Evolutionary conservation across 106 monocot genomes (phyloP), one percentile per base, ranked within the genome.

Genomic region (Apostasia ramifera): DNA sequence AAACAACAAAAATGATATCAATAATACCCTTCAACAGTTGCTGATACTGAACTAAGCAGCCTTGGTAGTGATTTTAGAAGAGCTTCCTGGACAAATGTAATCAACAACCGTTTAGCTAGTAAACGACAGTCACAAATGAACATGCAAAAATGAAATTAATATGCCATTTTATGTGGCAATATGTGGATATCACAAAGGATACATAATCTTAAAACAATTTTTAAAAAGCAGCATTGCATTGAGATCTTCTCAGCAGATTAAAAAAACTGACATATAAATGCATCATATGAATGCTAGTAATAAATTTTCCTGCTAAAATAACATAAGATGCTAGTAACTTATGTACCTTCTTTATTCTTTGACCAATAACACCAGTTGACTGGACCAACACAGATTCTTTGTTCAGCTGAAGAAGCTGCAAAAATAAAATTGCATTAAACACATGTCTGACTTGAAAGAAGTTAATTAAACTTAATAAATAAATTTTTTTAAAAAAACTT

Each of bases 301-400:
- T 2, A 67, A 39, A 50, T 67, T 6, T 2, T 26, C 39, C 38
- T 52, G 38, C 1, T 3, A 12, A 68, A 68, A 54, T 41, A 53
- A 59, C 2, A 5, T 48, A 49, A 54, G 47, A 12, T 40, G 50
- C 46, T 8, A 40, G 38, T 53, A 8, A 13, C 8, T 5, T 46
- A 4, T 2, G 62, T 79, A 98, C 93, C 87, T 98, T 93, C 68
- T 90, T 90, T 76, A 98, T 93, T 76, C 93, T 90, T 73, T 98
- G 79, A 47, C 98, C 98, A 79, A 98, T 98, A 50, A 98, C 98
- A 69, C 98, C 98, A 72, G 98, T 98, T n/a, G 98, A 98, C 71
- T 87, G 87, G 61, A 98, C 79, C 75, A 98, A 80, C 57, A 98
- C 77, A 48, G 78, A 73, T 69, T 82, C 75, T 78, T 83, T 75